Percentiles rank a stretch among this genome's conserved stretches.
These are phyloP conservation scores for Trichosporon faecale DNA, from an alignment of 1,284 basidiomycete genomes.

Conservation along the genomic window DNA sequence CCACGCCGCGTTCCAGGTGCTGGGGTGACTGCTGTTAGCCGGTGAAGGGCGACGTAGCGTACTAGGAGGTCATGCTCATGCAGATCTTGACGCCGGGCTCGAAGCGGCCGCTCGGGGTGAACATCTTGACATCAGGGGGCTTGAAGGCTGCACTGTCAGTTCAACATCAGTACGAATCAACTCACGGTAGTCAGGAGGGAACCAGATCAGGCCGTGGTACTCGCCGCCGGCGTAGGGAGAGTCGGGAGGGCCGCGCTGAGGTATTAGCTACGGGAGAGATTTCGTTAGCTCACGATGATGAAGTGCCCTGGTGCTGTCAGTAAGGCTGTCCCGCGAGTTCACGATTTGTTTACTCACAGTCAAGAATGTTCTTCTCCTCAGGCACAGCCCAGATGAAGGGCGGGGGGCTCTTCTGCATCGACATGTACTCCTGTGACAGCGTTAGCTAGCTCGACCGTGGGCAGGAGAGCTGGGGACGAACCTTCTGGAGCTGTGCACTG, in stretches of 20 bases:
- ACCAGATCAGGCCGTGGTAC: constrained; percentile 71
- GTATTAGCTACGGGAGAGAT: constrained; percentile 12
- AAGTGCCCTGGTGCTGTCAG: constrained; percentile 68
- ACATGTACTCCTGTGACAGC: constrained; percentile 68
- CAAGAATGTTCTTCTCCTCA: constrained; percentile 91
- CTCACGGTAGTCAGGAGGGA: constrained; percentile 82
- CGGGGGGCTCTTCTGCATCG: constrained; percentile 89
- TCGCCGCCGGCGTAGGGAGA: constrained; percentile 89
- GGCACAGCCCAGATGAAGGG: constrained; percentile 91
- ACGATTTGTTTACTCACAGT: constrained; percentile 70
- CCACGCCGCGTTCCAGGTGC: constrained; percentile 53
- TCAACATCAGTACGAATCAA: constrained; percentile 9
- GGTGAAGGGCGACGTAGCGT: constrained; percentile 47
- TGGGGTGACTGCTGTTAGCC: constrained; percentile 43
- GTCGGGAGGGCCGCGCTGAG: constrained; percentile 84
- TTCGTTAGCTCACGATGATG: constrained; percentile 64
- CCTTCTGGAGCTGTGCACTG: constrained; percentile 44
- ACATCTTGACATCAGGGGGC: constrained; percentile 96
- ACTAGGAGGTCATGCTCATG: constrained; percentile 94
- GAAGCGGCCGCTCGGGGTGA: constrained; percentile 90
- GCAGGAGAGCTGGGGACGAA: constrained; percentile 12
- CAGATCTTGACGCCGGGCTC: constrained; percentile 92
- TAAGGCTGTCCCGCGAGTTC: constrained; percentile 32
- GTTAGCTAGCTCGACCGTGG: not conserved
- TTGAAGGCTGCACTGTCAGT: constrained; percentile 63